Evolutionary conservation across 306 rosid genomes (phyloP), one percentile per base, ranked within the genome.

Genomic region (Datisca glomerata): DNA sequence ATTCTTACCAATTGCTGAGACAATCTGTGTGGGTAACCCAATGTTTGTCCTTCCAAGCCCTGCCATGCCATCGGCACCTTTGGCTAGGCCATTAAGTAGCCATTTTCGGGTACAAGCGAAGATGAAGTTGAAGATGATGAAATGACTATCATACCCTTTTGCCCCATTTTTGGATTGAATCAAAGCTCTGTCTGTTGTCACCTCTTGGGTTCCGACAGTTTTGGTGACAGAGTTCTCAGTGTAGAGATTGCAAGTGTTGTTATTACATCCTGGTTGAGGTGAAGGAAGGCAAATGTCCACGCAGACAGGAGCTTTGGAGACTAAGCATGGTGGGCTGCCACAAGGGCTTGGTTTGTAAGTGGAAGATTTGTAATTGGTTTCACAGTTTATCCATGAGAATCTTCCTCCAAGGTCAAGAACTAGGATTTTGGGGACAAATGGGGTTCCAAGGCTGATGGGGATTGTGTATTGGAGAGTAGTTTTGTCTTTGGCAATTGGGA

Each of bases 11-110:
- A 18, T 61, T 53, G 66, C 49, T 0, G 68, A 43, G 2, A 80
- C 18, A 10, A 72, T 41, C n/a, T 80, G 92, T 0, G 66, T 62
- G n/a, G 80, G 68, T 1, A 80, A 44, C 0, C 68, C 60, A 16
- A 60, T 64, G 42, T 37, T 63, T 0, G 69, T 49, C 51, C 71
- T 65, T 10, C 92, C 81, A 6, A 79, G 61, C 25, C 80, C 84
- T 4, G 61, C 75, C 38, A 71, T 65, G 4, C 89, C 89, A 31
- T 17, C 63, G 28, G 59, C 75, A 3, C 80, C 71, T 3, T 2
- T 39, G 1, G 85, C 35, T 19, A 80, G 72, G 25, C 77, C 83
- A 0, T 54, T 3, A 10, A 50, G 48, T 10, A 71, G 29, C 28
- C 41, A 65, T 0, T 53, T 50, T 8, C 59, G 22, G 0, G 71